A percentile compares a stretch with the other conserved stretches of the same genome.
These are phyloP conservation scores for Lasiosphaeria hispida DNA, from an alignment of 495 filamentous ascomycete genomes.

Conservation along the genomic window DNA sequence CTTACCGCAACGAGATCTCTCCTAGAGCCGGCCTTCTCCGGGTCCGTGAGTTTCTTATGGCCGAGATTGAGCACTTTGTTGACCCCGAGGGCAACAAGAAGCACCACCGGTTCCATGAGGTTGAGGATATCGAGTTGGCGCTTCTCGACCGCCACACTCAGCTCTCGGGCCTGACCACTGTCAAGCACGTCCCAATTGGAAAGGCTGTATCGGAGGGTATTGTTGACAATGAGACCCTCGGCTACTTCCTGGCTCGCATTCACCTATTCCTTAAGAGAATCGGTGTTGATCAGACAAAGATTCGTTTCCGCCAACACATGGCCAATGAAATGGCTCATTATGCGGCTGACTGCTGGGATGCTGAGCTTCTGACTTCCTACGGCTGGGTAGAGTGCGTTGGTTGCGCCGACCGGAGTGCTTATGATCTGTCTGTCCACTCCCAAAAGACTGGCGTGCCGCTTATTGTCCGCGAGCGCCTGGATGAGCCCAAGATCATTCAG, in stretches of 20 bases:
- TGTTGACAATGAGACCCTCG: slow-evolving; percentile 84
- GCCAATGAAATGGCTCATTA: slow-evolving; percentile 78
- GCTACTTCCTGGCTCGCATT: slow-evolving; percentile 80
- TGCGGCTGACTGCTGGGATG: slow-evolving; percentile 81
- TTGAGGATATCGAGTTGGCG: slow-evolving; percentile 63
- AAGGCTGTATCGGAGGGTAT: slow-evolving; percentile 65
- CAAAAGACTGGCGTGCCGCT: slow-evolving; percentile 78
- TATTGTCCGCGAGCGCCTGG: slow-evolving; percentile 61
- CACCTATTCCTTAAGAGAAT: slow-evolving; percentile 69
- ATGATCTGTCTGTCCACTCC: slow-evolving; percentile 74
- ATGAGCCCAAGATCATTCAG: slow-evolving; percentile 63
- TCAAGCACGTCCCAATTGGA: slow-evolving; percentile 60
- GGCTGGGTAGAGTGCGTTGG: slow-evolving; percentile 89
- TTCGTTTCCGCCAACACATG: slow-evolving; percentile 86
- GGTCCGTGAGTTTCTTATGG: slow-evolving; percentile 80
- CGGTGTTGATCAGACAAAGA: slow-evolving; percentile 66
- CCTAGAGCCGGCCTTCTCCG: slow-evolving; percentile 70
- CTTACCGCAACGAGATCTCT: slow-evolving; percentile 79
- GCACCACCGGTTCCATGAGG: slow-evolving; percentile 65
- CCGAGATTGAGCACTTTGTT: slow-evolving; percentile 79
- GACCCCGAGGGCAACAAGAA: slow-evolving; percentile 69
- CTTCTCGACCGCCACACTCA: slow-evolving; percentile 72
- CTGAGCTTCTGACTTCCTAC: slow-evolving; percentile 72
- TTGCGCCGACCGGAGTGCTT: slow-evolving; percentile 79
- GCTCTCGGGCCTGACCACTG: slow-evolving; percentile 63